phyloP scores from a whole-genome alignment of 768 basidiomycete species.

The Trametes elegans region DNA sequence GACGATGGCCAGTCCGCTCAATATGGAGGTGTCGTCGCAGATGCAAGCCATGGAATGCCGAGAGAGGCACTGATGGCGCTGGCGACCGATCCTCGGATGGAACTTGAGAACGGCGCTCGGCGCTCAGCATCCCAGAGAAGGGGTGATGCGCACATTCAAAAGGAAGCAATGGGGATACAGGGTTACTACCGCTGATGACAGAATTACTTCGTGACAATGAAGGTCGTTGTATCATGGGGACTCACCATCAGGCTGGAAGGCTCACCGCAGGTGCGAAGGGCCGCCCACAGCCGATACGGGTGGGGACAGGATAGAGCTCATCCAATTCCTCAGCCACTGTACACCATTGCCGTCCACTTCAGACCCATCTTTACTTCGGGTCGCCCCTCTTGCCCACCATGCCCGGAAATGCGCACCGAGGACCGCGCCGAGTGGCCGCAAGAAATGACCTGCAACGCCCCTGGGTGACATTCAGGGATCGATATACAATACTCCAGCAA shows the following conservation, averaged over 20 bases:
- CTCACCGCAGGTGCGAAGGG: not conserved
- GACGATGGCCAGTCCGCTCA: no score
- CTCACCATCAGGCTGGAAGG: no score
- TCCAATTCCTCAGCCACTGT: slow-evolving; percentile 42
- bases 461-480: slow-evolving; percentile 26
- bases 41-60: no score
- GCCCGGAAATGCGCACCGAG: slow-evolving; percentile 21
- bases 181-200: no score
- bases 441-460: slow-evolving; percentile 45
- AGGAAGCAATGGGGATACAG: no score
- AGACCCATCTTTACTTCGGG: not conserved
- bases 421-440: slow-evolving; percentile 35
- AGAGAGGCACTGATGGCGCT: no score
- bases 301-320: slow-evolving; percentile 11
- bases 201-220: not conserved
- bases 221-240: no score
- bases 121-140: no score
- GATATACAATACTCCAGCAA: not conserved
- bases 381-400: slow-evolving; percentile 23
- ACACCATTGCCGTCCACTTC: slow-evolving; percentile 38
- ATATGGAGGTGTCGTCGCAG: no score
- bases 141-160: no score
- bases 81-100: no score
- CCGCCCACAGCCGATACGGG: not conserved
- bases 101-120: no score